Base-by-base conservation (phyloP, 106 monocot species). In the Hemerocallis citrina region DNA sequence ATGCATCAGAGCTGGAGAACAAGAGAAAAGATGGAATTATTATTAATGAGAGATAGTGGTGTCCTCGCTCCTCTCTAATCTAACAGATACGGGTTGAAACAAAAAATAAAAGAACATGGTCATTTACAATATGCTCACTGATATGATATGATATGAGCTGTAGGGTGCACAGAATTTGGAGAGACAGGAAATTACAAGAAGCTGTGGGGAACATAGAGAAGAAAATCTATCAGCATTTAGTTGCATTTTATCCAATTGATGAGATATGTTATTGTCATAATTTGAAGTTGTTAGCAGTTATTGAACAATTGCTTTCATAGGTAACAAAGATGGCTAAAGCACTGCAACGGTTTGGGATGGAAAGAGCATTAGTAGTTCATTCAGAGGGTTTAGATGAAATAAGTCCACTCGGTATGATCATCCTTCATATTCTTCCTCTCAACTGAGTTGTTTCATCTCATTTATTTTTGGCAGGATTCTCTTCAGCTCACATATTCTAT, bases 351-450 rank as follows among this genome's bases (percentile, higher is more conserved):
- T 92, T 98, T 77, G 92, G 98, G 54, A 85, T 98, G 81, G 67
- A 76, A 76, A 84, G 98, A 68, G 92, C 92, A 52, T 59, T 98
- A 34, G 84, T 98, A 12, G 92, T 98, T 52, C 98, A 98, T 81
- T 92, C 98, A 32, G 52, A 81, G 57, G 98, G 98, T 44, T 74
- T 92, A 48, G 91, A 98, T 85, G 98, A 98, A 85, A 88, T 98
- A 54, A 98, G 98, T 63, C 92, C 98, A 59, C 88, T 98, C 68
- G 98, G 98, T 98, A 82, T 65, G 58, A 50, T 55, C 38, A 11
- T 68, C 34, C 7, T 45, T 23, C 45, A 30, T 64, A 63, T n/a
- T n/a, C n/a, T n/a, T 28, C 27, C n/a, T 51, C 28, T 51, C 51
- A 51, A 1, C 14, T 51, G 51, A 28, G n/a, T 2, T 32, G 29